Conservation (phyloP, 805 yeast genomes). For the Kluyveromyces starmeri region DNA sequence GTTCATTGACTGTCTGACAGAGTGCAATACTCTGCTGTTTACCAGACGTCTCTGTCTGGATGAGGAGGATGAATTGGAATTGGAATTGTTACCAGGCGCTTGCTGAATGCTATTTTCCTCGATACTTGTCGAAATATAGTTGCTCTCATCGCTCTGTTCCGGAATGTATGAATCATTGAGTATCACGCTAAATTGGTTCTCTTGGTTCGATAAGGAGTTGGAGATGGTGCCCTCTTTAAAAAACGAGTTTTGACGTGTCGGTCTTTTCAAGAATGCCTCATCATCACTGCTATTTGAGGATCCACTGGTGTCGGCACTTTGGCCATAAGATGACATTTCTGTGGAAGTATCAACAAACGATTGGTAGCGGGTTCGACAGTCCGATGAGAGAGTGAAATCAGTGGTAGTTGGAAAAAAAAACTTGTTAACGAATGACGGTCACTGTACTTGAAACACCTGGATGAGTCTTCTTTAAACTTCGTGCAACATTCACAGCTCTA, state of each 20-base stretch:
- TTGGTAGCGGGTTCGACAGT: no score
- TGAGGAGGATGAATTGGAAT: background rate
- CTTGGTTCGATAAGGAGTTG: background rate
- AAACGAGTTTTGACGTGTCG: conserved; percentile 1
- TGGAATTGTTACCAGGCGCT: background rate
- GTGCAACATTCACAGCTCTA: no score
- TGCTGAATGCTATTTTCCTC: background rate
- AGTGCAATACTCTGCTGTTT: conserved; percentile 1
- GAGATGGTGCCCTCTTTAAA: background rate
- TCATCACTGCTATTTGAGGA: conserved; percentile 3
- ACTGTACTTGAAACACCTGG: no score
- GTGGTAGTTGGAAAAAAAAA: no score
- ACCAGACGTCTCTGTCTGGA: background rate
- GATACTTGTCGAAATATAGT: background rate
- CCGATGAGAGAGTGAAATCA: no score
- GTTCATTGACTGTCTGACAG: background rate
- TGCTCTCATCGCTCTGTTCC: conserved; percentile 1
- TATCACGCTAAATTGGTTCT: conserved; percentile 1
- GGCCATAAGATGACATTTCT: background rate
- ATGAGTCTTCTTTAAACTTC: no score
- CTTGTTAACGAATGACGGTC: no score
- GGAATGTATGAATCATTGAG: conserved; percentile 1
- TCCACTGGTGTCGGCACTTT: background rate
- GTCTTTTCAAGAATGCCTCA: conserved; percentile 1
- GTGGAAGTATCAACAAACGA: no score